Base-by-base conservation (phyloP, 345 rosid genomes). In the Xanthoceras sorbifolium region DNA sequence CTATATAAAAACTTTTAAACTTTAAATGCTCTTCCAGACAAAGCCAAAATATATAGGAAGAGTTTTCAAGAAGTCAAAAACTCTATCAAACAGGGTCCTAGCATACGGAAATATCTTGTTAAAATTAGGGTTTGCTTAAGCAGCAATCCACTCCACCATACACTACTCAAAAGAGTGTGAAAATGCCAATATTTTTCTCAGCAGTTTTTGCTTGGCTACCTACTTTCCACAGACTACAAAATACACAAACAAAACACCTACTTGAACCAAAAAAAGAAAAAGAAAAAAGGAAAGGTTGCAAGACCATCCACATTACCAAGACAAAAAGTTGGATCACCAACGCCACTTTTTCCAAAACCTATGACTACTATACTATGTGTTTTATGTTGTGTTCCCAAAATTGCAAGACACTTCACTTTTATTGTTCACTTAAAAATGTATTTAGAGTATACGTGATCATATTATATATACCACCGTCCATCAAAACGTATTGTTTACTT, bases 181-280 rank as follows among this genome's bases (percentile, higher is more conserved):
- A 59, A 22, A 12, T 11, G 28, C 11, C 64, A 22, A 5, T 29
- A 22, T 59, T 59, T n/a, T 23, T 9, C 29, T 20, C 26, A 9
- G 64, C 64, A n/a, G 64, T 26, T 23, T 60, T 28, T 60, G 32
- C 15, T 12, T 10, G 76, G 76, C 80, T 64, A 71, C 69, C 71
- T 5, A 76, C 12, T 62, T 44, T 78, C 64, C 46, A 75, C 38
- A 26, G 4, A 22, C 22, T n/a, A 59, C 63, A 23, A 59, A 59
- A 1, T 15, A 48, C 15, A 17, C 55, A 50, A 17, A 15, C n/a
- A 50, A 17, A 4, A 46, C 52, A 54, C n/a, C 28, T 57, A 6
- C 28, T 22, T 57, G 11, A 57, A 57, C 62, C 22, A 57, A 2
- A 3, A 57, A 6, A 57, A 57, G 22, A 1, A 50, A 3, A 50